Evolutionary conservation across 306 rosid species (phyloP), one percentile per base, ranked within the genome.

Genomic region (Rosa chinensis): DNA sequence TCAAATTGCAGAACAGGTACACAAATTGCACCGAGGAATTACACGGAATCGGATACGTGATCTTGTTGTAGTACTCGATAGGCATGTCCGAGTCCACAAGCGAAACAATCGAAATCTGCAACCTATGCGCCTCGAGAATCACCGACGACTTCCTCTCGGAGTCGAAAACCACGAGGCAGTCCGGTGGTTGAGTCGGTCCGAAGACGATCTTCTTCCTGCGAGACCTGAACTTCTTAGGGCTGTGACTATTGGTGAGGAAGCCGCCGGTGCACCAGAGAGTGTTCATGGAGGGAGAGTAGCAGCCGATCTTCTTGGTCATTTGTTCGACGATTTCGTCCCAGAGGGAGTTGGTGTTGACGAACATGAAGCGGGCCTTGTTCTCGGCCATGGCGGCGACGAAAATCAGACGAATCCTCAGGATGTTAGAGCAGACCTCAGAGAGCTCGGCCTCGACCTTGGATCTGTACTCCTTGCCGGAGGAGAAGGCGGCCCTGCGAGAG

Each of bases 161-260:
- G 17, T 92, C 97, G 9, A 94, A 66, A 2, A 94, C 83, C 63
- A 94, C 82, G 42, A 92, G 84, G 76, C 98, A 92, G 63, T 92
- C 98, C 0, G 98, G 98, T 0, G 92, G 86, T 74, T 88, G 95
- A 5, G 89, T 75, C 5, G 94, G 96, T 0, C 92, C 94, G 37
- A 92, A 94, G 76, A 74, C 79, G 52, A 92, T 88, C 85, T 88
- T 87, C 90, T 92, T 94, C 79, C 82, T 74, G 76, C 97, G 88
- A 1, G 97, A 92, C 20, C 90, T 82, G 79, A 94, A 94, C 89
- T 90, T 94, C 89, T 94, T 94, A 9, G 98, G 97, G 73, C 94
- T 89, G 72, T 69, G 72, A 37, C 90, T 85, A 76, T 94, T 94
- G 61, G 98, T 89, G 66, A 94, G 88, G 78, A 88, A 92, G 17